Evolutionary conservation across 768 basidiomycete genomes (phyloP).

Genomic region (Podaxis mareebaensis): DNA sequence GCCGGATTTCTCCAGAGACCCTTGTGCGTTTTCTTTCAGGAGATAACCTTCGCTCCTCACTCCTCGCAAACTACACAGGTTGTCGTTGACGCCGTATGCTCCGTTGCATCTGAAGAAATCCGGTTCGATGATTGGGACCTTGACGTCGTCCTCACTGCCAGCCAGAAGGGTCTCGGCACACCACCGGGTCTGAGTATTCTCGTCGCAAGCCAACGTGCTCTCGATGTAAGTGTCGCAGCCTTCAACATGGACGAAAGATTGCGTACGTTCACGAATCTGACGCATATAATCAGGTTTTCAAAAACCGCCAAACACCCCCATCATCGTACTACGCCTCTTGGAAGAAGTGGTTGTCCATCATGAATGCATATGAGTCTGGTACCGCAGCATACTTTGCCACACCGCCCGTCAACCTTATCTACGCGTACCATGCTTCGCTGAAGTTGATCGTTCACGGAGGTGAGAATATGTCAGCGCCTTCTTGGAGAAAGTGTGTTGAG

Average conservation of each 20-base stretch:
- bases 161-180: constrained; percentile 90
- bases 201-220: constrained; percentile 75
- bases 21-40: constrained; percentile 46
- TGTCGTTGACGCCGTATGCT: constrained; percentile 91
- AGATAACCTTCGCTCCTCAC: background rate
- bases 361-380: constrained; percentile 89
- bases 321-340: constrained; percentile 87
- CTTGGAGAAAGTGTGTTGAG: background rate
- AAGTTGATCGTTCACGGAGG: constrained; percentile 53
- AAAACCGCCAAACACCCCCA: constrained; percentile 62
- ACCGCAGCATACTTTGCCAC: constrained; percentile 91
- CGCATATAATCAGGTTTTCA: constrained; percentile 16
- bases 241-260: background rate
- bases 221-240: constrained; percentile 50
- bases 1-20: constrained; percentile 79
- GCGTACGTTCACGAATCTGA: background rate
- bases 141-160: constrained; percentile 84
- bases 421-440: constrained; percentile 86
- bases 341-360: constrained; percentile 93
- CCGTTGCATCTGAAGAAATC: constrained; percentile 95
- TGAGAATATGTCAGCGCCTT: background rate
- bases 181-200: constrained; percentile 93
- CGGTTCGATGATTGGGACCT: constrained; percentile 91
- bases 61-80: constrained; percentile 41
- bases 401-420: constrained; percentile 91